These are phyloP conservation scores for Paecilomyces dactylethromorphus DNA, from an alignment of 2,329 filamentous ascomycete genomes.

Conservation along the genomic window DNA sequence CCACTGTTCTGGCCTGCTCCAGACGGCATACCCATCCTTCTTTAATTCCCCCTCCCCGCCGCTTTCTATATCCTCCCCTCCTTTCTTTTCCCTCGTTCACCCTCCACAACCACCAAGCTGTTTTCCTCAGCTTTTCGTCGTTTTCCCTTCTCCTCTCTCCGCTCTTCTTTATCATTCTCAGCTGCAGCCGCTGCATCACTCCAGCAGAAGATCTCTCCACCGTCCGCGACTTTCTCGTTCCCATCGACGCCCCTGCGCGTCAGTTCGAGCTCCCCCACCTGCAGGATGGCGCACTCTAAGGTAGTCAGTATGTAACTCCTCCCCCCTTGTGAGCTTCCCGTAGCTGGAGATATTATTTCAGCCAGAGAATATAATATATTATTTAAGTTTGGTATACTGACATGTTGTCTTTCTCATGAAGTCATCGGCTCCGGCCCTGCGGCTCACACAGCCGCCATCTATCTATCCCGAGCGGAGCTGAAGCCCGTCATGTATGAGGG, in stretches of 20 bases:
- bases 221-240: constrained; percentile 26
- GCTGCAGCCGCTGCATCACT: constrained; percentile 65
- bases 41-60: constrained; percentile 5
- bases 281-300: constrained; percentile 78
- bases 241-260: constrained; percentile 34
- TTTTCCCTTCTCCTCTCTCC: constrained; percentile 54
- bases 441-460: constrained; percentile 94
- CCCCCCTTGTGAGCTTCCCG: neutral
- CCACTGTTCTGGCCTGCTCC: neutral
- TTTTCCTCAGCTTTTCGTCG: constrained; percentile 78
- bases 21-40: neutral
- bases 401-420: constrained; percentile 17
- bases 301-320: constrained; percentile 65
- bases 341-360: constrained; percentile 15
- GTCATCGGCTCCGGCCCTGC: constrained; percentile 92
- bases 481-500: constrained; percentile 96
- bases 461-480: constrained; percentile 88
- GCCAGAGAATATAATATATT: neutral
- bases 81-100: constrained; percentile 4
- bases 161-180: constrained; percentile 66
- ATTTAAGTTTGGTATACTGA: constrained; percentile 26
- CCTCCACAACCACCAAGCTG: constrained; percentile 65
- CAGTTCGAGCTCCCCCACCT: constrained; percentile 30
- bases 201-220: constrained; percentile 50
- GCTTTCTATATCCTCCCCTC: constrained; percentile 8